Base-by-base conservation (phyloP, 345 rosid genomes). In the Turritis glabra region DNA sequence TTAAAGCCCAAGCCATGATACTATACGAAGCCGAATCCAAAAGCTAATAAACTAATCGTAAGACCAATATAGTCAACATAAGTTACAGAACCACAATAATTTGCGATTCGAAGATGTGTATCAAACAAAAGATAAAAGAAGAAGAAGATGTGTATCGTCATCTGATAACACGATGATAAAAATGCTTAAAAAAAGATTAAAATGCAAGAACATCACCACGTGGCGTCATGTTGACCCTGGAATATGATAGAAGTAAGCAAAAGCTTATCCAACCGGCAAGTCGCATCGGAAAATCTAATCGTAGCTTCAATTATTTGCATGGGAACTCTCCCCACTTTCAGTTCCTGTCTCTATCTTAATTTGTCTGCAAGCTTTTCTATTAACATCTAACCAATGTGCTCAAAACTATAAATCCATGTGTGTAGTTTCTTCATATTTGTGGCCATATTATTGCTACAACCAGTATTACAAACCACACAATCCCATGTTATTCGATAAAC, bases 191-290 rank as follows among this genome's bases (percentile, higher is more conserved):
- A 54, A 55, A 25, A 2, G 8, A 7, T 32, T 5, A 35, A 57
- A 47, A 50, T 37, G 54, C 12, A 75, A 67, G 30, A 44, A 75
- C 63, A 75, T 12, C 0, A 41, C 21, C 35, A 77, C 76, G 80
- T 71, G 80, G 67, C 67, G 22, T 64, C 23, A 56, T 48, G 54
- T 43, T 35, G 72, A 64, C 72, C 67, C 30, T 64, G 30, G 5
- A 71, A 77, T 46, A 7, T 53, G 17, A 56, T 25, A 7, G 38
- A 27, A 18, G 26, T 37, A 10, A 29, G 53, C 61, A n/a, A 44
- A 47, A 57, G 52, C 80, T 77, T 77, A 77, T 71, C 76, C 62
- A 77, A 27, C 76, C 76, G 80, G 72, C 80, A 77, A 77, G 80
- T 64, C 76, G 29, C 72, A 47, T 77, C 72, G 76, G 72, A 64